A percentile compares a stretch with the other conserved stretches of the same genome.
Evolutionary conservation across 2,329 filamentous ascomycete genomes (phyloP).

Genomic region (Cladorrhinum sp.): DNA sequence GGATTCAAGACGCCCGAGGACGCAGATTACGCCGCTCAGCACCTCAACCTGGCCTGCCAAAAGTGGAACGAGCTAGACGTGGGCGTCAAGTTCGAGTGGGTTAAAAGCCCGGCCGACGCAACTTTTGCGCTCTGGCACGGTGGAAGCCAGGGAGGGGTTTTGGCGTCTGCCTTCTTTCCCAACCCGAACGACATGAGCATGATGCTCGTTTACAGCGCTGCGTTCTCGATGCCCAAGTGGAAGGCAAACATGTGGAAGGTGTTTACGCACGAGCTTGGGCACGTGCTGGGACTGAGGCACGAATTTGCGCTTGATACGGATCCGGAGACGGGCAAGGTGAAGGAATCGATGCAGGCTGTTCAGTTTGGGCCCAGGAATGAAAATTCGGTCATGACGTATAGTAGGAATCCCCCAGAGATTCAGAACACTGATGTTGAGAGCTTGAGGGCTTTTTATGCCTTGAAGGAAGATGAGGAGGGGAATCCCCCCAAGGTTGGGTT

Average conservation of each 20-base stretch:
- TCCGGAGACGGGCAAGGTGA: background rate
- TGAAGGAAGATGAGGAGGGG: background rate
- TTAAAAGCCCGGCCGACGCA: background rate
- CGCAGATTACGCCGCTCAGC: background rate
- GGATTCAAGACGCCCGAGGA: background rate
- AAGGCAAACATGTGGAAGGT: conserved; percentile 3
- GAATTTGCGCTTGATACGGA: conserved; percentile 1
- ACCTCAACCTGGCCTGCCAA: background rate
- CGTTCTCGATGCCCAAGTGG: background rate
- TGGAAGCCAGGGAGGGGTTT: background rate
- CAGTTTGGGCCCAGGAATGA: background rate
- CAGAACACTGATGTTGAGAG: background rate
- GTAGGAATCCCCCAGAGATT: background rate
- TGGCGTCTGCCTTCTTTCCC: background rate
- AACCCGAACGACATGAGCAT: conserved; percentile 3
- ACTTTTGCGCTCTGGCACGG: conserved; percentile 3
- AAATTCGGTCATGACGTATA: background rate
- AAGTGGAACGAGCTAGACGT: conserved; percentile 3
- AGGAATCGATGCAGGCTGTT: background rate
- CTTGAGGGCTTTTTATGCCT: conserved; percentile 1
- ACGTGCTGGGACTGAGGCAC: background rate
- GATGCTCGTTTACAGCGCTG: background rate
- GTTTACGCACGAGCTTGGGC: background rate
- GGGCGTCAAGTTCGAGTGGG: conserved; percentile 2
- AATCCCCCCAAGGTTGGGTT: background rate